Percentiles rank a stretch among this genome's conserved stretches.
These are phyloP conservation scores for Paecilomyces sp. DNA, from an alignment of 2,329 filamentous ascomycete species.

Conservation along the genomic window DNA sequence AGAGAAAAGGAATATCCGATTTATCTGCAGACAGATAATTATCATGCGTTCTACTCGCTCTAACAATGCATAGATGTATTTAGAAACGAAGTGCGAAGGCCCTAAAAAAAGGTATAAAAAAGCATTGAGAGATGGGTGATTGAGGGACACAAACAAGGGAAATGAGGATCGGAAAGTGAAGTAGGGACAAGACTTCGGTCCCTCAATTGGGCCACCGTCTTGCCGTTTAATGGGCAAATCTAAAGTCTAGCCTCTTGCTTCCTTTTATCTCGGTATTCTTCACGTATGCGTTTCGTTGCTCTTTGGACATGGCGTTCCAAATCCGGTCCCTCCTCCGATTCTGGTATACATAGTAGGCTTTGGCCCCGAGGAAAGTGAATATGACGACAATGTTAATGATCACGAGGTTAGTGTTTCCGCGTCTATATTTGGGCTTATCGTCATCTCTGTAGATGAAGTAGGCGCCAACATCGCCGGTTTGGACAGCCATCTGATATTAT, in stretches of 20 bases:
- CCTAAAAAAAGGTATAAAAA: too few relatives aligned
- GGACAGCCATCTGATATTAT: conserved; percentile 19
- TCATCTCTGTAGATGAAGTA: conserved; percentile 46
- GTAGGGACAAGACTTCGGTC: background rate
- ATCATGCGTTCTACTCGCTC: too few relatives aligned
- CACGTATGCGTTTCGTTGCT: conserved; percentile 3
- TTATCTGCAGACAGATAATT: too few relatives aligned
- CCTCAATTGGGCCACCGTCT: background rate
- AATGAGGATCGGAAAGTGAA: too few relatives aligned
- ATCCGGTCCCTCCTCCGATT: conserved; percentile 33
- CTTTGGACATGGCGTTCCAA: conserved; percentile 19
- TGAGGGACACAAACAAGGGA: too few relatives aligned
- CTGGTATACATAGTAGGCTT: conserved; percentile 20
- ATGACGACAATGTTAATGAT: conserved; percentile 42
- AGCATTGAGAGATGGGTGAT: too few relatives aligned
- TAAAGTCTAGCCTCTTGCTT: conserved; percentile 6
- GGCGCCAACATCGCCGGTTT: conserved; percentile 20
- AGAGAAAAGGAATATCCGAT: too few relatives aligned
- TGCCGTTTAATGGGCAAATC: conserved; percentile 3
- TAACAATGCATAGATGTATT: too few relatives aligned
- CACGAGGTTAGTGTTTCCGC: conserved; percentile 47
- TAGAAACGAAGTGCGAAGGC: too few relatives aligned
- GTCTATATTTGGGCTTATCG: conserved; percentile 47
- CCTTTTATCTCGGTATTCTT: conserved; percentile 4
- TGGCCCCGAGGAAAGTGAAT: conserved; percentile 36